Percentiles rank a stretch among this genome's conserved stretches.
Evolutionary conservation across 1,284 basidiomycete genomes (phyloP).

Genomic region (Heterobasidion occidentale): DNA sequence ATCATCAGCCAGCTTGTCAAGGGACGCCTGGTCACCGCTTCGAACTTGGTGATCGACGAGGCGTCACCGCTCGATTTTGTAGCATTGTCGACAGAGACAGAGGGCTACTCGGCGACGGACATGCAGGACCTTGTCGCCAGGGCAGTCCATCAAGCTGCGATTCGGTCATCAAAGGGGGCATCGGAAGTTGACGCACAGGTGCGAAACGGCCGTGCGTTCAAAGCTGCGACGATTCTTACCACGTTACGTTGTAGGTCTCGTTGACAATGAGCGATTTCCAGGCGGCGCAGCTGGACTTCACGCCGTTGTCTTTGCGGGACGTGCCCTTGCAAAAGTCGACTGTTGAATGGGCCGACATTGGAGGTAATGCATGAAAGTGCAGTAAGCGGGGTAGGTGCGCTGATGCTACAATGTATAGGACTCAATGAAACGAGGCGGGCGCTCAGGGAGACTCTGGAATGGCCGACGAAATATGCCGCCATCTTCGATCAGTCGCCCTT

Average conservation of each 20-base stretch:
- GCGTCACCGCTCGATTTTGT: slow-evolving; percentile 65
- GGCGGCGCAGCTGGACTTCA: slow-evolving; percentile 79
- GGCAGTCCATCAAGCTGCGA: slow-evolving; percentile 81
- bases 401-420: slow-evolving; percentile 34
- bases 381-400: not conserved
- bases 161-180: slow-evolving; percentile 39
- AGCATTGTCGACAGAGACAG: slow-evolving; percentile 77
- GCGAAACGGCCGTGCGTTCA: not conserved
- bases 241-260: slow-evolving; percentile 9
- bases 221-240: not conserved
- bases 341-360: slow-evolving; percentile 90
- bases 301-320: slow-evolving; percentile 84
- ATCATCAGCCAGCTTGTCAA: slow-evolving; percentile 61
- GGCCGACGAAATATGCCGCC: slow-evolving; percentile 97
- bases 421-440: slow-evolving; percentile 73
- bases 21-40: slow-evolving; percentile 36
- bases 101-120: slow-evolving; percentile 90
- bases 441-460: slow-evolving; percentile 93
- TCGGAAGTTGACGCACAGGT: slow-evolving; percentile 16
- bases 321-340: slow-evolving; percentile 87
- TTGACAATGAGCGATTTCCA: slow-evolving; percentile 67
- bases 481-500: slow-evolving; percentile 94
- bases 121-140: slow-evolving; percentile 84
- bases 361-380: slow-evolving; percentile 45
- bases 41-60: slow-evolving; percentile 39